Evolutionary conservation across 1,284 basidiomycete genomes (phyloP), one percentile per base, ranked within the genome.

Genomic region (Malassezia japonica): DNA sequence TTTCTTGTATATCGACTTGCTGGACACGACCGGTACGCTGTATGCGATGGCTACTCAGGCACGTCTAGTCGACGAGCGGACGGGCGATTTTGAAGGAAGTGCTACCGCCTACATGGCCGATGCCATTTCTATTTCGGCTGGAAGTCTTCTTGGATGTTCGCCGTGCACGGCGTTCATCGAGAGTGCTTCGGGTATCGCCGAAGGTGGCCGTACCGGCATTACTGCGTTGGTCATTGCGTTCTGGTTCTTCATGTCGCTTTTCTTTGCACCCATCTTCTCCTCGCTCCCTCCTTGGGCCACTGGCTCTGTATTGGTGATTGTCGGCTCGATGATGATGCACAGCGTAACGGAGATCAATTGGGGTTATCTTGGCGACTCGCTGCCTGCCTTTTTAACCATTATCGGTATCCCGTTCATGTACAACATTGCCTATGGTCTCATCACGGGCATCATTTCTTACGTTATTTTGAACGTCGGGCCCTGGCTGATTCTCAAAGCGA

Each of bases 41-140:
- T 88, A 88, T 74, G 83, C 87, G 36, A 90, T 91, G 87, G 85
- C 87, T 44, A 86, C 85, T 67, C 88, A 89, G 60, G 86, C 87
- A n/a, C 85, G 85, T 20, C 79, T 91, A 10, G 84, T 86, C 50
- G 83, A 90, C 70, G 84, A 83, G 1, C 79, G 84, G 13, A 88
- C 87, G 15, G 77, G 86, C 55, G 87, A 91, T 74, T 91, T 91
- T 66, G 87, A 91, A 75, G 81, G 83, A 57, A 85, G 83, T 20
- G 87, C 85, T 5, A 77, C 86, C 48, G 87, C 87, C 5, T 90
- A 69, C 63, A 75, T 57, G 53, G 65, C 61, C 33, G 86, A 87
- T 64, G 85, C 85, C 0, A 82, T 87, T 67, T 81, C 79, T 39
- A 88, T 87, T 70, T 83, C 80, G 45, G 85, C 87, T 75, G 85